phyloP scores from a whole-genome alignment of 306 rosid genomes.

The Trichosanthes truncata region DNA sequence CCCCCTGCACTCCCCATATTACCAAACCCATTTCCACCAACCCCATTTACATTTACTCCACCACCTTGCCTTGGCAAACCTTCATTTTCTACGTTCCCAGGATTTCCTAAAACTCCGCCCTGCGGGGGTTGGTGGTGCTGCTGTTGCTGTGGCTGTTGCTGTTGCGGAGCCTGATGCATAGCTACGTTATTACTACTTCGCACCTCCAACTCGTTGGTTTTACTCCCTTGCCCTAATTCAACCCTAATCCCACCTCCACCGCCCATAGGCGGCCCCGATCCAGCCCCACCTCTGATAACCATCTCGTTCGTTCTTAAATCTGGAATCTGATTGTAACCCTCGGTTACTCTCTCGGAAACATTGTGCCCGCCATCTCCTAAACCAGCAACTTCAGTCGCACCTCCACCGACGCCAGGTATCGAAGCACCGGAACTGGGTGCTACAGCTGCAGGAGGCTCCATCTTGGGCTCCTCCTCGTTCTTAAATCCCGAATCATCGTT shows the following conservation, averaged over 20 bases:
- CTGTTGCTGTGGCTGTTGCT: constrained; percentile 16
- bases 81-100: constrained; percentile 41
- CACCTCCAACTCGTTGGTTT: constrained; percentile 49
- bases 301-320: constrained; percentile 57
- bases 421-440: constrained; percentile 23
- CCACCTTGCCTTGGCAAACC: constrained; percentile 50
- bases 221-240: constrained; percentile 60
- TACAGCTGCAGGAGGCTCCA: constrained; percentile 16
- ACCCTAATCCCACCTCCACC: constrained; percentile 65
- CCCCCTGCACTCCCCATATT: constrained; percentile 18
- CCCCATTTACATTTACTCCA: constrained; percentile 28
- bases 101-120: constrained; percentile 30
- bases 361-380: constrained; percentile 27
- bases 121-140: constrained; percentile 19
- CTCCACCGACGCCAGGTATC: constrained; percentile 43
- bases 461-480: constrained; percentile 49
- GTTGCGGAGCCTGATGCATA: constrained; percentile 42
- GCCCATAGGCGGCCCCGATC: constrained; percentile 29
- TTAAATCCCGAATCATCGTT: constrained; percentile 51
- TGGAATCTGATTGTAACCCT: constrained; percentile 44
- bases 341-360: constrained; percentile 31
- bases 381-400: constrained; percentile 15
- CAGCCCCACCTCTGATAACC: constrained; percentile 30
- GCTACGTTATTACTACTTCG: constrained; percentile 34
- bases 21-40: constrained; percentile 25